Conservation (phyloP, 2,329 filamentous ascomycete species). For the Microdochium bolleyi region DNA sequence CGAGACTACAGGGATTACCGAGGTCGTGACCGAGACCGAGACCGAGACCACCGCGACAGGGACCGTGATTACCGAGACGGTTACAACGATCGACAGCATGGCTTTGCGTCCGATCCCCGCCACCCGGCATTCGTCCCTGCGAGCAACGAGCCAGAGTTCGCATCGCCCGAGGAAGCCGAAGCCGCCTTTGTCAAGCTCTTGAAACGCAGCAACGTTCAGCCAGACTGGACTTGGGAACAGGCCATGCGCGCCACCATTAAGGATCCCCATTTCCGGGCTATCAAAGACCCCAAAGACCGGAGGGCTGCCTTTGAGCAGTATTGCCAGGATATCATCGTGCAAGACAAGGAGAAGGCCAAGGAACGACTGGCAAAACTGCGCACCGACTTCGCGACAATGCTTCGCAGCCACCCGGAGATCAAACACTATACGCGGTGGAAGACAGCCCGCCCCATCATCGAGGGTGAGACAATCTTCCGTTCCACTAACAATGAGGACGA, state of each 20-base stretch:
- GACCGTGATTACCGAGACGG: constrained; percentile 10
- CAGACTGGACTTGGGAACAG: constrained; percentile 91
- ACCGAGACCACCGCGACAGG: constrained; percentile 6
- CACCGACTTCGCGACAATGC: constrained; percentile 91
- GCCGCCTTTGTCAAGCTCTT: constrained; percentile 88
- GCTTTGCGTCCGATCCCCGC: constrained; percentile 46
- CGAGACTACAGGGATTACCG: constrained; percentile 4
- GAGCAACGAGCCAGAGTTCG: constrained; percentile 68
- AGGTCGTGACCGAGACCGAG: constrained; percentile 31
- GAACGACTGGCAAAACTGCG: constrained; percentile 88
- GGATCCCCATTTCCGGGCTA: constrained; percentile 85
- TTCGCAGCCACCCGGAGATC: constrained; percentile 93
- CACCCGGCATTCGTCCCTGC: constrained; percentile 54
- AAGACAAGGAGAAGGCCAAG: constrained; percentile 92
- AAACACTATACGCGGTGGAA: constrained; percentile 97
- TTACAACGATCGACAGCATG: constrained; percentile 47
- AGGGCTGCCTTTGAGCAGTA: constrained; percentile 93
- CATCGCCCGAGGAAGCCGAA: constrained; percentile 79
- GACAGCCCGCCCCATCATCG: constrained; percentile 87
- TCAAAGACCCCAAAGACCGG: constrained; percentile 87
- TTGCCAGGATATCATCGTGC: constrained; percentile 76
- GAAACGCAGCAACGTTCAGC: constrained; percentile 74
- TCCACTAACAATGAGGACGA: constrained; percentile 84
- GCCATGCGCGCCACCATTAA: constrained; percentile 78
- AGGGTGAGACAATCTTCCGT: constrained; percentile 91